phyloP scores from a whole-genome alignment of 306 rosid genomes.

The Lathyrus oleraceus region DNA sequence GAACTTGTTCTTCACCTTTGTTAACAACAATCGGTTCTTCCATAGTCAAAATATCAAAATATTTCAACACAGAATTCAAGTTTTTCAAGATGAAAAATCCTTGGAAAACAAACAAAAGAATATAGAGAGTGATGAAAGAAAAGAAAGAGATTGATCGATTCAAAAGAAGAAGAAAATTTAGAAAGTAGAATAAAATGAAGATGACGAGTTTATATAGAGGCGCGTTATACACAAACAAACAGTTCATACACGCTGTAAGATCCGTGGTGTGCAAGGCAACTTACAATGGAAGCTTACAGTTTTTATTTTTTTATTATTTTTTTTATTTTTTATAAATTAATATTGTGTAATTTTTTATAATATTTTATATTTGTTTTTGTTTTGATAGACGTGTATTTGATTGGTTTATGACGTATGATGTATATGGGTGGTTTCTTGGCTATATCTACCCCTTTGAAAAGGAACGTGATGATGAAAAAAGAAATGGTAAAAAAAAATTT shows the following conservation, averaged over 20 bases:
- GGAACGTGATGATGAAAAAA: constrained; percentile 33
- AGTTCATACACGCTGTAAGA: constrained; percentile 45
- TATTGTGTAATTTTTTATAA: neutral
- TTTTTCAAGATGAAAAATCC: constrained; percentile 7
- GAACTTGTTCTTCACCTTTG: constrained; percentile 46
- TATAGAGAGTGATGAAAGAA: neutral
- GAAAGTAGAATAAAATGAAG: constrained; percentile 44
- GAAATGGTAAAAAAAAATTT: constrained; percentile 32
- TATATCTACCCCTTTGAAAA: constrained; percentile 61
- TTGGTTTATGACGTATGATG: constrained; percentile 45
- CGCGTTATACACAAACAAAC: neutral
- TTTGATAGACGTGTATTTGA: constrained; percentile 34
- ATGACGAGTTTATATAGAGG: constrained; percentile 53
- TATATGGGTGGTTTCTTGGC: constrained; percentile 49
- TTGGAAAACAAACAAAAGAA: neutral
- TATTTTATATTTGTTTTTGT: neutral
- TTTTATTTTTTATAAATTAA: neutral
- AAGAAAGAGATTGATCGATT: neutral
- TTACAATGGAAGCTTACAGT: constrained; percentile 52
- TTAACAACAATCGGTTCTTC: constrained; percentile 58
- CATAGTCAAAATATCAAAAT: constrained; percentile 27
- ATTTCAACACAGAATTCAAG: neutral
- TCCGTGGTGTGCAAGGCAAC: constrained; percentile 82
- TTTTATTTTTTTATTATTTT: neutral
- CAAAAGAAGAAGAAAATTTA: constrained; percentile 24